Evolutionary conservation across 495 filamentous ascomycete genomes (phyloP), one percentile per base, ranked within the genome.

Genomic region (Penicillium pancosmium): DNA sequence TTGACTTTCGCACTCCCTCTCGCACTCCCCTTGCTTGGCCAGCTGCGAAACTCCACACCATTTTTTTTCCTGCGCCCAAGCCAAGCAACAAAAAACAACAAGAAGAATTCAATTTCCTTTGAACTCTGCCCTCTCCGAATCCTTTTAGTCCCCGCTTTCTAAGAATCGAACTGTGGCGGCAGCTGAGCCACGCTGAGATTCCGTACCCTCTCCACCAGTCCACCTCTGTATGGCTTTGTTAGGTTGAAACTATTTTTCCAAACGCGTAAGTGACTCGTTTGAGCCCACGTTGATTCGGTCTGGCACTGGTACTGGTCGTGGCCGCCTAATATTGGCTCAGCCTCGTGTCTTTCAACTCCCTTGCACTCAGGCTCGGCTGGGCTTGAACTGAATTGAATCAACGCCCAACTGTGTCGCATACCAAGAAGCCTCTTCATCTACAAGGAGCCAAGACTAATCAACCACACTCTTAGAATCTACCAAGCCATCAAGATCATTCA

Each of bases 1-100:
- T 34, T 27, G 50, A 16, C 50, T 34, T 55, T 31, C 27, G 27
- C 27, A 31, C 47, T 55, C 25, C 47, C 38, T 49, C 43, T 25
- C 35, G 8, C 27, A 23, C 36, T 46, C 50, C 27, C 48, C 56
- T 58, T 58, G 56, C 56, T 51, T 41, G 21, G 25, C 21, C 54
- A 23, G 40, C 46, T 35, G 40, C 52, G n/a, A 55, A 19, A 19
- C 49, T 47, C 47, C 49, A 51, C 55, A 13, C 12, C 35, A 38
- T 40, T 11, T 27, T 19, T 23, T 9, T 31, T 4, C 8, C 27
- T 31, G 27, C 27, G 27, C 27, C 27, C 27, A 31, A 31, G 27
- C 5, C 23, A 8, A 5, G 34, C 13, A 12, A 40, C 43, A 54
- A 6, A 33, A 25, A n/a, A 18, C 50, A 19, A 25, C 12, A 40